Evolutionary conservation across 2,329 filamentous ascomycete genomes (phyloP), one percentile per base, ranked within the genome.

Genomic region (Alternaria conjuncta): DNA sequence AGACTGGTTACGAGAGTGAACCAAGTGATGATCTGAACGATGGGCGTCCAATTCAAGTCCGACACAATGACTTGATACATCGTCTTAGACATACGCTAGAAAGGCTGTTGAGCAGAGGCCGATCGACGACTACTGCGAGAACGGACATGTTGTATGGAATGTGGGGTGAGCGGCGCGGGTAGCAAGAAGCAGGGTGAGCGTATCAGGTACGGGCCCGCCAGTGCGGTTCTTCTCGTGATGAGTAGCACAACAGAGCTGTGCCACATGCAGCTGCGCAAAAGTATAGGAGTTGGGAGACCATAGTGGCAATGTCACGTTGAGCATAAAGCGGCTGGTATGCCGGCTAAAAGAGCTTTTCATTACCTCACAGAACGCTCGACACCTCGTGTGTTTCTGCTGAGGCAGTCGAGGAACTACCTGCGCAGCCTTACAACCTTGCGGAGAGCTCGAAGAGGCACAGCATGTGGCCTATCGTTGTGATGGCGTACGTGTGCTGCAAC

Each of bases 11-110:
- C 65, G 10, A 74, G 57, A 28, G 57, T 63, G 23, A 74, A 61
- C 71, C 71, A 74, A 13, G 68, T 65, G n/a, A 71, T 49, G 25
- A 74, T 72, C 41, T 74, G 69, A n/a, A 74, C 60, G 9, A 73
- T 59, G 12, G 72, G 72, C 28, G 67, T 73, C 10, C 64, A 62
- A 44, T 75, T 74, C 15, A 60, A 47, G 25, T 64, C 68, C 12
- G 65, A 66, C 20, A 71, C 10, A 12, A 71, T 60, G 21, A 70
- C 55, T 57, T 73, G 70, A 46, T 65, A 26, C 55, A 59, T 25
- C 7, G 45, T 55, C 25, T 51, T 65, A 20, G 43, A 60, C 51
- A 61, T 60, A 49, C n/a, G 28, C 21, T 18, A 61, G 46, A 21
- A 59, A n/a, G 51, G 18, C 21, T 20, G 28, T 55, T 47, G 25